Evolutionary conservation across 768 basidiomycete species (phyloP), one percentile per base, ranked within the genome.

Genomic region (Mycena rebaudengoi): DNA sequence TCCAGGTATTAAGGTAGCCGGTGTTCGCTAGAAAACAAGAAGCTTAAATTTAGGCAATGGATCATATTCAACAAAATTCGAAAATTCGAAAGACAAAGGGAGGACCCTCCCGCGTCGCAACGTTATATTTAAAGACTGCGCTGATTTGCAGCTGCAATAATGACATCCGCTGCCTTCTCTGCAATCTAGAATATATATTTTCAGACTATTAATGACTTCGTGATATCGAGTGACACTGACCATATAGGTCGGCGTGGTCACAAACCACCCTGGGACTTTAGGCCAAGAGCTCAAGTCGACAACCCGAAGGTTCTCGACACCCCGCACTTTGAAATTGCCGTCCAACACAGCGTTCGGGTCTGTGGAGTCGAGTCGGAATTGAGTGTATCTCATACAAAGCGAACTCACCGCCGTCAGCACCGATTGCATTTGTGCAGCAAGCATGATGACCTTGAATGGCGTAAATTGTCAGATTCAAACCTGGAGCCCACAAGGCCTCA

Each of bases 171-270:
- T 18, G 74, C 75, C 45, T 76, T 76, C 52, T 76, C 74, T 23
- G 75, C 72, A 1, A 75, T 73, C 74, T 76, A 44, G 21, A 41
- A 39, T n/a, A n/a, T n/a, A n/a, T n/a, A 10, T 26, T n/a, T n/a
- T n/a, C n/a, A n/a, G n/a, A n/a, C n/a, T n/a, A n/a, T n/a, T n/a
- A n/a, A n/a, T n/a, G n/a, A 0, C 49, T 20, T 41, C 20, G 3
- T 30, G 26, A n/a, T n/a, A n/a, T n/a, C 72, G 60, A 45, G n/a
- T n/a, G n/a, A n/a, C n/a, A n/a, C n/a, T n/a, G n/a, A 70, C 76
- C 76, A 76, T 76, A 43, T 76, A 77, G 7, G 70, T 73, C 5
- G 71, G 71, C 6, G 75, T 76, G 2, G 73, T 73, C 11, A 77
- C 66, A 48, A 77, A 77, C 55, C 69, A 77, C 23, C 76, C 74